These are phyloP conservation scores for Geranomyces variabilis DNA, from an alignment of 192 early-diverging fungal species.

Conservation along the genomic window DNA sequence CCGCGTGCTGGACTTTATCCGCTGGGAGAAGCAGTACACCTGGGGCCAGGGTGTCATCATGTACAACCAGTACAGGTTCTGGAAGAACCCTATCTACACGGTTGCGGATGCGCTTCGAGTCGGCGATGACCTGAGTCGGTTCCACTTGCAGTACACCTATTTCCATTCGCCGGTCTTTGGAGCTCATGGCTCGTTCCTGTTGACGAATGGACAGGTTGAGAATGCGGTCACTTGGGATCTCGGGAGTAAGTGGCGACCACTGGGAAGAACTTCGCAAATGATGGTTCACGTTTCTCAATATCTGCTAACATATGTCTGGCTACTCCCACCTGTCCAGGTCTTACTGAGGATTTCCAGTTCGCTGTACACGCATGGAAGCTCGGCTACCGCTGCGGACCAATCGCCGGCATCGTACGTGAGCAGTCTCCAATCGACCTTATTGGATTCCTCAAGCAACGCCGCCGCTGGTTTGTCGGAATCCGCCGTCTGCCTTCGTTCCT, in stretches of 20 bases:
- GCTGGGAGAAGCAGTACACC: conserved; percentile 53
- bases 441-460: conserved; percentile 62
- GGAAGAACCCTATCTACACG: conserved; percentile 61
- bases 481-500: conserved; percentile 55
- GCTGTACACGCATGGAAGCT: conserved; percentile 55
- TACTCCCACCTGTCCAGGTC: conserved; percentile 2
- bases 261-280: no score
- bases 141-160: conserved; percentile 64
- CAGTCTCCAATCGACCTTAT: conserved; percentile 55
- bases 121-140: conserved; percentile 58
- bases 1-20: conserved; percentile 50
- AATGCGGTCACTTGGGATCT: conserved; percentile 63
- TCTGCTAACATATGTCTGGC: background rate
- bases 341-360: conserved; percentile 64
- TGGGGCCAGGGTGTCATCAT: conserved; percentile 60
- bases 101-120: conserved; percentile 61
- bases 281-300: background rate
- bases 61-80: conserved; percentile 65
- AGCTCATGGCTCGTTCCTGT: conserved; percentile 58
- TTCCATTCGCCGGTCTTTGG: conserved; percentile 59
- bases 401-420: conserved; percentile 57
- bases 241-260: conserved; percentile 50
- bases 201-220: conserved; percentile 59
- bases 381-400: conserved; percentile 53
- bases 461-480: conserved; percentile 64